phyloP scores from a whole-genome alignment of 2,329 filamentous ascomycete genomes.

The Amauroascus verrucosus region DNA sequence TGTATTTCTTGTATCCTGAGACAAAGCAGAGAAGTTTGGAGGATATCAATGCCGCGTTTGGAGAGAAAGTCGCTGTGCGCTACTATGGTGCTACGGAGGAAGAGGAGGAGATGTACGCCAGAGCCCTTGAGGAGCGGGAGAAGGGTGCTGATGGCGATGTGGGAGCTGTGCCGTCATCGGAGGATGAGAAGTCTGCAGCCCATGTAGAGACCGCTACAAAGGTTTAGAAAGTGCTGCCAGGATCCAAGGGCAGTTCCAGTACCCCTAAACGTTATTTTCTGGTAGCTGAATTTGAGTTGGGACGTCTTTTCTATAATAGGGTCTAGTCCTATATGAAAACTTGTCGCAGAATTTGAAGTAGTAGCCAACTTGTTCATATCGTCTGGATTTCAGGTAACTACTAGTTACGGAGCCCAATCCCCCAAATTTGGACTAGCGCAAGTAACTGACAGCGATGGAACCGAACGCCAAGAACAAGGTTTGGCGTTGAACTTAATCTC shows the following conservation, averaged over 20 bases:
- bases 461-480: too few relatives aligned
- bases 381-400: too few relatives aligned
- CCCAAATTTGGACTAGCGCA: too few relatives aligned
- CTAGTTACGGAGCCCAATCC: too few relatives aligned
- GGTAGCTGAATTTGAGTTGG: not conserved
- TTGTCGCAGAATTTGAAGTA: too few relatives aligned
- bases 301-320: too few relatives aligned
- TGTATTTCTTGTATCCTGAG: constrained; percentile 31
- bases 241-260: not conserved
- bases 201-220: constrained; percentile 7
- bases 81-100: constrained; percentile 22
- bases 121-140: constrained; percentile 10
- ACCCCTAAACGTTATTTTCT: too few relatives aligned
- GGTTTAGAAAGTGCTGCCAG: not conserved
- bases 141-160: not conserved
- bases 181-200: constrained; percentile 4
- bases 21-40: constrained; percentile 30
- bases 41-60: constrained; percentile 30
- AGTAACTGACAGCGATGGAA: too few relatives aligned
- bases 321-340: too few relatives aligned
- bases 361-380: too few relatives aligned
- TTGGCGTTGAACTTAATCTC: too few relatives aligned
- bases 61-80: constrained; percentile 25
- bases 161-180: not conserved
- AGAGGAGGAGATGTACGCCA: constrained; percentile 21